These are phyloP conservation scores for Cinnamomum chago DNA, from an alignment of 164 flowering plant genomes.

Conservation along the genomic window DNA sequence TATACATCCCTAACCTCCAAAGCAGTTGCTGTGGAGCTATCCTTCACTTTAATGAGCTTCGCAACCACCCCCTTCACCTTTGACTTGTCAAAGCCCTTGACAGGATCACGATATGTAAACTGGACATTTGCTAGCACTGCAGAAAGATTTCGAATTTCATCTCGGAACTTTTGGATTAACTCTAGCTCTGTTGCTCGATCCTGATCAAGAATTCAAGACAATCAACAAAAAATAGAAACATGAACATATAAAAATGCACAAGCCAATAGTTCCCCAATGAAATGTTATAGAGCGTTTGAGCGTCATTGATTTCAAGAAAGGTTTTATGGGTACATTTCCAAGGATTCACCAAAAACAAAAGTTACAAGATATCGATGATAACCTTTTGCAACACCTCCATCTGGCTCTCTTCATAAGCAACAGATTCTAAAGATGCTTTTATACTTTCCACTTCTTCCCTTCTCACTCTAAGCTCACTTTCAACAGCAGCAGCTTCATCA, in stretches of 20 bases:
- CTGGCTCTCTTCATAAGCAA: slow-evolving; percentile 66
- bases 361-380: background rate
- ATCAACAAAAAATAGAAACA: background rate
- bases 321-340: background rate
- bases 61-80: slow-evolving; percentile 98
- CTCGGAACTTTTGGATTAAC: slow-evolving; percentile 65
- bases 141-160: slow-evolving; percentile 60
- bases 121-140: slow-evolving; percentile 67
- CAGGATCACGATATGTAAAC: slow-evolving; percentile 75
- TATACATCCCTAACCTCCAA: slow-evolving; percentile 55
- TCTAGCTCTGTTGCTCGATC: slow-evolving; percentile 67
- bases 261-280: background rate
- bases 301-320: background rate
- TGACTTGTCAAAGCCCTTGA: slow-evolving; percentile 75
- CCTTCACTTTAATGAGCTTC: slow-evolving; percentile 86
- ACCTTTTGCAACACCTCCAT: slow-evolving; percentile 90
- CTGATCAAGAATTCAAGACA: slow-evolving; percentile 30
- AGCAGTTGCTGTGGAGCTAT: slow-evolving; percentile 75
- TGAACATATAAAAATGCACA: background rate
- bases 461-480: slow-evolving; percentile 60
- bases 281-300: background rate
- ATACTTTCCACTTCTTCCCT: slow-evolving; percentile 61
- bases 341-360: background rate
- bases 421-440: slow-evolving; percentile 48
- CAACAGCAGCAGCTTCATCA: slow-evolving; percentile 73